Conservation (phyloP, 106 monocot genomes). For the Iris macrosiphon region DNA sequence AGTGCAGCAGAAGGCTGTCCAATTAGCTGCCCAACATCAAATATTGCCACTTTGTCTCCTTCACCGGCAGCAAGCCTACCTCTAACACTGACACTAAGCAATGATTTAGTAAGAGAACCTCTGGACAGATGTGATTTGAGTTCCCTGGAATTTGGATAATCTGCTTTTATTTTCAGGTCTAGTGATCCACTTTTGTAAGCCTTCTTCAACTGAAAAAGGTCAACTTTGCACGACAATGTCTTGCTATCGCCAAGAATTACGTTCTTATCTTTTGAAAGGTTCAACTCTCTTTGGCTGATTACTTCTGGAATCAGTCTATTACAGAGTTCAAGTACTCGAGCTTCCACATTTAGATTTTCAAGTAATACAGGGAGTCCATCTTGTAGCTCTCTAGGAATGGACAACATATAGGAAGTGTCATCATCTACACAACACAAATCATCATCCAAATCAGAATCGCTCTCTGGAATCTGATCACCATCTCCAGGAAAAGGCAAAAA, state of each 20-base stretch:
- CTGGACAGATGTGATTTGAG: slow-evolving; percentile 67
- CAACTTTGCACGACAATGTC: slow-evolving; percentile 40
- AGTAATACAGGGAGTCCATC: slow-evolving; percentile 47
- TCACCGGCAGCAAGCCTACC: slow-evolving; percentile 95
- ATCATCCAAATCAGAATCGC: slow-evolving; percentile 91
- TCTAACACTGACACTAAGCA: slow-evolving; percentile 68
- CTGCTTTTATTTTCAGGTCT: slow-evolving; percentile 92
- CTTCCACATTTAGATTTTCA: slow-evolving; percentile 61
- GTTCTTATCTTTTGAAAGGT: slow-evolving; percentile 70
- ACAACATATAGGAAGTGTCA: slow-evolving; percentile 51
- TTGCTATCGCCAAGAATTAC: slow-evolving; percentile 60
- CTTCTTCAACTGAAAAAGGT: slow-evolving; percentile 82
- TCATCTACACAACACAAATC: slow-evolving; percentile 45
- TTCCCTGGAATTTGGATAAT: slow-evolving; percentile 90
- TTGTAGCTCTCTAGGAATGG: slow-evolving; percentile 56
- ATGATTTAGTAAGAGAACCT: slow-evolving; percentile 79
- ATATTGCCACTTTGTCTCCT: slow-evolving; percentile 93
- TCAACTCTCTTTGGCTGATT: slow-evolving; percentile 37
- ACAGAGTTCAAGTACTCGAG: slow-evolving; percentile 53
- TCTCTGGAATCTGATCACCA: slow-evolving; percentile 56
- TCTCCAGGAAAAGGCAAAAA: slow-evolving; percentile 62
- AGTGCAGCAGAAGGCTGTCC: slow-evolving; percentile 65
- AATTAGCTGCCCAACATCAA: slow-evolving; percentile 90
- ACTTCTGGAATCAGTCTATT: slow-evolving; percentile 58
- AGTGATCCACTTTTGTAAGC: slow-evolving; percentile 91